Percentiles rank a stretch among this genome's conserved stretches.
Evolutionary conservation across 208 protist genomes (phyloP).

Genomic region (Naegleria fowleri): DNA sequence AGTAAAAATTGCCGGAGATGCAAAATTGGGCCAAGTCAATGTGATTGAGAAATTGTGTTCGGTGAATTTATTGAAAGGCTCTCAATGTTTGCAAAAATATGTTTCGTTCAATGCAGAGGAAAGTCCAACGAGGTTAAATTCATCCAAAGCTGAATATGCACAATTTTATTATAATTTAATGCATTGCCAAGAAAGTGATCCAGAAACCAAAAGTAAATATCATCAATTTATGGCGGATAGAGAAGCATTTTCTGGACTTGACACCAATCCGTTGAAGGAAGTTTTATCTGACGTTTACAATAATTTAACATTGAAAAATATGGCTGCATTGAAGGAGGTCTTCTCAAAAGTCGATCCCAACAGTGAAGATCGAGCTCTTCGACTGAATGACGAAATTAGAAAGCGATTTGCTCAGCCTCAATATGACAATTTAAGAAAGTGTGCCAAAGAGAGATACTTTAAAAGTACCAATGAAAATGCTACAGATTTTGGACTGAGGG

Average conservation of each 20-base stretch:
- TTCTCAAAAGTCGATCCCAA: neutral
- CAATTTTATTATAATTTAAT: constrained; percentile 20
- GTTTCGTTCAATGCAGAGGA: neutral
- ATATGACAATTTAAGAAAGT: neutral
- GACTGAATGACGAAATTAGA: neutral
- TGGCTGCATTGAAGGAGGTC: neutral
- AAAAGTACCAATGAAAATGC: neutral
- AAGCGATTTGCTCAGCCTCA: neutral
- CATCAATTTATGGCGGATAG: neutral
- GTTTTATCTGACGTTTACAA: neutral
- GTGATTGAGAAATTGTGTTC: neutral
- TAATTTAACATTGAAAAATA: neutral
- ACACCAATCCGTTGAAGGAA: neutral
- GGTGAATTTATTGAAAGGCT: neutral
- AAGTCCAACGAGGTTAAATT: neutral
- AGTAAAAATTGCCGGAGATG: neutral
- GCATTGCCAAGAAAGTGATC: neutral
- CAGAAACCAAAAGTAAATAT: neutral
- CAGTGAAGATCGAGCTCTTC: neutral
- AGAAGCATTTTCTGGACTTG: neutral
- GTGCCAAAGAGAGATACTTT: neutral
- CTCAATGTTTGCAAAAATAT: neutral
- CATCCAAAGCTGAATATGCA: neutral
- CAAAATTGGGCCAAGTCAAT: neutral
- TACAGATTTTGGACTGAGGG: neutral